These are phyloP conservation scores for Venturiaceae sp. DNA, from an alignment of 2,329 filamentous ascomycete genomes.

Conservation along the genomic window DNA sequence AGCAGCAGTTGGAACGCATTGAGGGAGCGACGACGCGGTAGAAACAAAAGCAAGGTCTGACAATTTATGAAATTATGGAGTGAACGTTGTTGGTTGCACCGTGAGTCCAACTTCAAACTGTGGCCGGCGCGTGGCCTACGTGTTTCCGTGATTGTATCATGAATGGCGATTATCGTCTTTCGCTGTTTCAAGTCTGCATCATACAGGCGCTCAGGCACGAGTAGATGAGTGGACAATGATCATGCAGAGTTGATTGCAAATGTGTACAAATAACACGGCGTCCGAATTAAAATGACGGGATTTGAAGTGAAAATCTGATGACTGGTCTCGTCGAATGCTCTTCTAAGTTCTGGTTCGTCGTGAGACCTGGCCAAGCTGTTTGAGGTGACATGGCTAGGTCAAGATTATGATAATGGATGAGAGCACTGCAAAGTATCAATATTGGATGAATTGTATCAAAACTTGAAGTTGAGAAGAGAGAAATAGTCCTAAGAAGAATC, in stretches of 20 bases:
- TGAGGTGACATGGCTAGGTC: too few relatives aligned
- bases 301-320: too few relatives aligned
- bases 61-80: neutral
- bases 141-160: neutral
- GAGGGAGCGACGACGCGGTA: neutral
- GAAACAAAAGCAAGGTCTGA: neutral
- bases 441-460: too few relatives aligned
- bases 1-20: neutral
- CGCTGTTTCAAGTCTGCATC: neutral
- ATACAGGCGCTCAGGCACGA: neutral
- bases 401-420: too few relatives aligned
- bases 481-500: too few relatives aligned
- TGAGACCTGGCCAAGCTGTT: too few relatives aligned
- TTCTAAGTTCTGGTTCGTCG: too few relatives aligned
- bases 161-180: neutral
- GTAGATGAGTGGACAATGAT: neutral
- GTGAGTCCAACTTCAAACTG: neutral
- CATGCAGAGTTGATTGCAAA: neutral
- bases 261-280: too few relatives aligned
- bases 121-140: neutral
- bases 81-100: neutral
- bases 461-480: too few relatives aligned
- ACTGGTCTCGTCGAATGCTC: too few relatives aligned
- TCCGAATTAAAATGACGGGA: too few relatives aligned
- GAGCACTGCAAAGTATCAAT: too few relatives aligned